phyloP scores from a whole-genome alignment of 352 stramenopile species.

The Globisporangium heterothallicum region DNA sequence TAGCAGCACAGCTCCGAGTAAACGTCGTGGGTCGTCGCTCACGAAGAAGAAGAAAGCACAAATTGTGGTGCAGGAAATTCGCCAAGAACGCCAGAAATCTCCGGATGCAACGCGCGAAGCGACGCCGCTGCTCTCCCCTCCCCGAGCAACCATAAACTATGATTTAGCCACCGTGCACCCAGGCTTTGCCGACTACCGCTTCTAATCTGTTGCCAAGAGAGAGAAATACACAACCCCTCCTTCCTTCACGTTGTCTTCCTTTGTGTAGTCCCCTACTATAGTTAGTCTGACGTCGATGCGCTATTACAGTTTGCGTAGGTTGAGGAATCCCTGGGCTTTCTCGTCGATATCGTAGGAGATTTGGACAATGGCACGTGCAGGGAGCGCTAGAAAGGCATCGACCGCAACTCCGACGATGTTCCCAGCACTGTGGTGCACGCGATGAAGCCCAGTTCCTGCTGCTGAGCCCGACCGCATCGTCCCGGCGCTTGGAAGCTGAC shows the following conservation, averaged over 20 bases:
- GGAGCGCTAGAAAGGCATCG: conserved; percentile 53
- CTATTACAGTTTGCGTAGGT: conserved; percentile 71
- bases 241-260: no score
- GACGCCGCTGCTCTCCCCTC: neutral
- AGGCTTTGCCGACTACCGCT: neutral
- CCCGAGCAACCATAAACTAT: neutral
- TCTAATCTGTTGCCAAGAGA: neutral
- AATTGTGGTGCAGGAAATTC: neutral
- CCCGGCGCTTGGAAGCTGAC: no score
- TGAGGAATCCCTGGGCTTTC: conserved; percentile 64
- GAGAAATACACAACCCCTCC: no score
- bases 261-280: no score
- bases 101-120: conserved; percentile 14
- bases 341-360: conserved; percentile 67
- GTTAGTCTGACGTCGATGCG: no score
- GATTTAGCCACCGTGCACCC: neutral
- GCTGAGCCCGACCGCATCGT: no score
- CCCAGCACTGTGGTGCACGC: conserved; percentile 51
- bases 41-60: conserved; percentile 5
- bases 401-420: conserved; percentile 51
- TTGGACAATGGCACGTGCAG: conserved; percentile 33
- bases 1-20: neutral
- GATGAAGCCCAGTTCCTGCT: conserved; percentile 8
- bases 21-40: conserved; percentile 2
- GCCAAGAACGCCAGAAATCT: conserved; percentile 6